Base-by-base conservation (phyloP, 257 asterid species). In the Euphrasia confusa region DNA sequence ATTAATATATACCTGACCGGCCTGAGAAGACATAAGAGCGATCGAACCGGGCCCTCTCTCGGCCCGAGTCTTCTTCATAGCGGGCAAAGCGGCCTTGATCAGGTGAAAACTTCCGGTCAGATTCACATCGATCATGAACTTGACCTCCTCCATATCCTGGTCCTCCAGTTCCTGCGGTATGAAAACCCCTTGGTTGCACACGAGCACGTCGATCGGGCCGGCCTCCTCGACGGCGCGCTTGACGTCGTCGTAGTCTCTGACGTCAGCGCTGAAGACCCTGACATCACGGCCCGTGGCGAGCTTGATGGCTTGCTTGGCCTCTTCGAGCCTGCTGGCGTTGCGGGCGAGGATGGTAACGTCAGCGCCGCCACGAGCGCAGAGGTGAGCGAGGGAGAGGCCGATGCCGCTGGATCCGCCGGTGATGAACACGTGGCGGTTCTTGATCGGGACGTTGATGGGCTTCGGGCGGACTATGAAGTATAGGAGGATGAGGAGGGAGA, bases 341-440 rank as follows among this genome's bases (percentile, higher is more conserved):
- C 97, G 93, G 7, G 99, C 97, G 7, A 93, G 89, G 68, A 93
- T 76, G 57, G 82, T 76, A 66, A 93, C 94, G 27, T 74, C 77
- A 24, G 99, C 92, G 32, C 99, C 96, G 0, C 58, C 66, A 0
- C 68, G 76, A 15, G 87, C 88, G 74, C 95, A 89, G 58, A 74
- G 83, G 68, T 77, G 91, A 10, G 96, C 99, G 7, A 93, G 76
- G 13, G 99, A 89, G 49, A 93, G 80, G 59, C 99, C 99, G 74
- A 93, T 89, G 64, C 99, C 99, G 69, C 99, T 93, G 69, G 99
- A 93, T 55, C 99, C 97, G 24, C 99, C 99, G 53, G 97, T 80
- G 78, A 93, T 89, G 85, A 93, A 78, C 14, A 93, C 86, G 79
- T 87, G 94, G 75, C 94, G 95, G 74, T 81, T 82, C 71, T 89